Conservation (phyloP, 495 filamentous ascomycete genomes). For the Filosporella fistucella region DNA sequence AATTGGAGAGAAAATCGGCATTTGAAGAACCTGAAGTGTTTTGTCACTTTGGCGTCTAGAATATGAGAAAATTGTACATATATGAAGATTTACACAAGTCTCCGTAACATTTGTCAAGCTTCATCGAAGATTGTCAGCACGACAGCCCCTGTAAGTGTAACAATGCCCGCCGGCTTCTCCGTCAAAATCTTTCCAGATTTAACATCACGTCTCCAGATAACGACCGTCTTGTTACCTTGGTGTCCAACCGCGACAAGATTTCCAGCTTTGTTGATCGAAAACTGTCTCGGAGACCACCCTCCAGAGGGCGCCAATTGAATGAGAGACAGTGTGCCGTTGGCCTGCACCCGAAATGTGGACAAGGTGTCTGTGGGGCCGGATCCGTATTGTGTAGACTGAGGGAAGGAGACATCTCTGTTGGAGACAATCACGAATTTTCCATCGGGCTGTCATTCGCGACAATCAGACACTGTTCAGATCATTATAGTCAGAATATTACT, state of each 20-base stretch:
- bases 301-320: background rate
- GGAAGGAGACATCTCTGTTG: background rate
- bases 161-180: background rate
- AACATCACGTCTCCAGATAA: background rate
- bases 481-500: too few relatives aligned
- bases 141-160: background rate
- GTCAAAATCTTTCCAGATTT: background rate
- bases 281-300: background rate
- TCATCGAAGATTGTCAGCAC: background rate
- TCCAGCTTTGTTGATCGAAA: background rate
- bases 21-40: too few relatives aligned
- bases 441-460: too few relatives aligned
- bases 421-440: conserved; percentile 1
- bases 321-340: background rate
- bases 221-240: background rate
- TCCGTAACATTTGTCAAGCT: background rate
- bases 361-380: background rate
- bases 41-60: too few relatives aligned
- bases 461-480: too few relatives aligned
- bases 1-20: too few relatives aligned
- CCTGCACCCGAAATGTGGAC: background rate
- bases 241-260: background rate
- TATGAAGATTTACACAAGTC: too few relatives aligned
- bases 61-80: too few relatives aligned
- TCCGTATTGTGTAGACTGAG: background rate